Evolutionary conservation across 306 rosid species (phyloP), one percentile per base, ranked within the genome.

Genomic region (Sophora flavescens): DNA sequence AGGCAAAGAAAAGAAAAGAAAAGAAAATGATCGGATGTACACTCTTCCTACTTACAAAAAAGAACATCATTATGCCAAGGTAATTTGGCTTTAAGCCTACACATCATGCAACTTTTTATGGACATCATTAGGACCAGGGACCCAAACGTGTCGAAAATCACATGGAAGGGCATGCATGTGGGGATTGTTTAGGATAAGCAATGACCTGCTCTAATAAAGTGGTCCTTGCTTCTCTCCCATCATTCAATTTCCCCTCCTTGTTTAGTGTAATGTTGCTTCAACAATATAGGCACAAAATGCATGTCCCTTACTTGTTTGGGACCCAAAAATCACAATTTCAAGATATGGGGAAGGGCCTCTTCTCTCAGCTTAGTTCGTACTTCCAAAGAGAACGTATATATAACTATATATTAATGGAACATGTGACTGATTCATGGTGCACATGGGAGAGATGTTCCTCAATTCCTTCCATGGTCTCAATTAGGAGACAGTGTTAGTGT

Each of bases 101-200:
- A 14, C 13, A 39, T 32, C 0, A 22, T 22, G 22, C 22, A 75
- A 51, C 53, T 42, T 81, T 69, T 33, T 18, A 61, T 1, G 68
- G 56, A 76, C 78, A 81, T 11, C 6, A 76, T 81, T 69, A 62
- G 74, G 60, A 70, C 54, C 10, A 70, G 53, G 79, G 70, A 45
- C 85, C 79, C 64, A 71, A 82, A 35, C 32, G 2, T 77, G 75
- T 71, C 35, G 10, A 82, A 57, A 36, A 66, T 82, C 78, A 77
- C 82, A 82, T 82, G 82, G 70, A 77, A 36, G 66, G 47, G 77
- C 66, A 64, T 77, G 79, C 82, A 82, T 82, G 82, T 82, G 79
- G 81, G 79, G 79, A 65, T 70, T 62, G 70, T 82, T 70, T 54
- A 16, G 75, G 32, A 76, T 76, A 63, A 72, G 82, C 75, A 76